Evolutionary conservation across 257 asterid species (phyloP).

Genomic region (Rubia yunnanensis): DNA sequence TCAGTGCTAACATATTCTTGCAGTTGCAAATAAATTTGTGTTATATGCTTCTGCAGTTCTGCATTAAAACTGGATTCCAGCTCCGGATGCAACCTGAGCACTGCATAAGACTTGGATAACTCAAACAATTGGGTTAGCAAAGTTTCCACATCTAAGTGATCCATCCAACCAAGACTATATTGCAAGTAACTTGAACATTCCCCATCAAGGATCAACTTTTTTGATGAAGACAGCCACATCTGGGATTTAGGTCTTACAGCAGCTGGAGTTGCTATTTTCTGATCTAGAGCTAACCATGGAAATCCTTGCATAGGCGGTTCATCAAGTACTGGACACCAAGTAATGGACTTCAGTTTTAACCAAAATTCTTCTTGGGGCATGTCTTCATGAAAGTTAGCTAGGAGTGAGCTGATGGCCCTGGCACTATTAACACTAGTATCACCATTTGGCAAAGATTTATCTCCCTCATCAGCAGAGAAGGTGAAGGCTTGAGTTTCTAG

Average conservation of each 20-base stretch:
- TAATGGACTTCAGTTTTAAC: constrained; percentile 51
- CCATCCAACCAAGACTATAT: constrained; percentile 79
- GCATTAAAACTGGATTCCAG: constrained; percentile 26
- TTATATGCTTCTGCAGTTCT: constrained; percentile 59
- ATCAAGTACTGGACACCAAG: constrained; percentile 83
- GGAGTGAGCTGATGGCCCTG: constrained; percentile 31
- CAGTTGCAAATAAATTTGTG: constrained; percentile 60
- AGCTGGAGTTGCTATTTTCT: constrained; percentile 55
- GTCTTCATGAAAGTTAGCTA: constrained; percentile 50
- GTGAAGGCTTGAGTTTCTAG: constrained; percentile 30
- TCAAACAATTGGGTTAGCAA: constrained; percentile 67
- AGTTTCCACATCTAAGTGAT: constrained; percentile 37
- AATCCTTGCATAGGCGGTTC: constrained; percentile 61
- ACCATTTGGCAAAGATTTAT: constrained; percentile 22
- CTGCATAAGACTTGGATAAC: constrained; percentile 45
- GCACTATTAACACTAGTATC: constrained; percentile 28
- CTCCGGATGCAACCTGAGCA: constrained; percentile 28
- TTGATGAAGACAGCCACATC: constrained; percentile 83
- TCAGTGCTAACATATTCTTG: constrained; percentile 51
- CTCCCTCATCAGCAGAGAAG: constrained; percentile 33
- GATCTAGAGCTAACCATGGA: constrained; percentile 62
- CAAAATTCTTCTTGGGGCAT: constrained; percentile 55
- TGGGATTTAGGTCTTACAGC: constrained; percentile 70
- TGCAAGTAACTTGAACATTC: constrained; percentile 59
- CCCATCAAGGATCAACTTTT: constrained; percentile 67